These are phyloP conservation scores for Tuber microsphaerosporum DNA, from an alignment of 495 filamentous ascomycete species.

Conservation along the genomic window DNA sequence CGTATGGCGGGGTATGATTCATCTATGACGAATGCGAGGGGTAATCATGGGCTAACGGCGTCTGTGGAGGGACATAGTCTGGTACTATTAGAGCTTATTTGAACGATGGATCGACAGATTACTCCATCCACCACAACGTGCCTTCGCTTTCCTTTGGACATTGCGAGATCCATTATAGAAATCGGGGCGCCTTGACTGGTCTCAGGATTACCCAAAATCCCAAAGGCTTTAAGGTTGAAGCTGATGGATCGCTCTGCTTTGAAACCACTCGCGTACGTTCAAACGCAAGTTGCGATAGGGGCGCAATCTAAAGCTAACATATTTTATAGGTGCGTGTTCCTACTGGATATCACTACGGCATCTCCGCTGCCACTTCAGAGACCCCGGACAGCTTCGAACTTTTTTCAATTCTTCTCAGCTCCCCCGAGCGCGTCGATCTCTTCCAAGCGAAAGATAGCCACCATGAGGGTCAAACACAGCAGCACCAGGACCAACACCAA, in stretches of 20 bases:
- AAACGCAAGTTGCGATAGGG: neutral
- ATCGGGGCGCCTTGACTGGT: constrained; percentile 73
- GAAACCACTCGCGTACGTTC: constrained; percentile 46
- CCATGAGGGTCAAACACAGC: constrained; percentile 43
- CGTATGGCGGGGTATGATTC: constrained; percentile 59
- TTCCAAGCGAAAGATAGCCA: constrained; percentile 33
- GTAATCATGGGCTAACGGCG: constrained; percentile 17
- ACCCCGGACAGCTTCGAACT: constrained; percentile 90
- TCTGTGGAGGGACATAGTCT: constrained; percentile 45
- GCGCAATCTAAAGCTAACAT: neutral
- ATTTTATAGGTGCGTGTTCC: constrained; percentile 59
- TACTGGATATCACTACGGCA: constrained; percentile 72
- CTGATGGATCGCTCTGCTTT: constrained; percentile 81
- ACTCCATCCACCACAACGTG: constrained; percentile 66
- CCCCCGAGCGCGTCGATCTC: constrained; percentile 17
- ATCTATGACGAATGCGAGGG: neutral
- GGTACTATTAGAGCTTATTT: constrained; percentile 84
- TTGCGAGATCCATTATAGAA: constrained; percentile 85
- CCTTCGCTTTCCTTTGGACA: constrained; percentile 88
- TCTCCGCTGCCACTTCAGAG: constrained; percentile 81
- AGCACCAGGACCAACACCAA: constrained; percentile 43
- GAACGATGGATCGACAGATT: constrained; percentile 82
- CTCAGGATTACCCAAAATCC: constrained; percentile 62
- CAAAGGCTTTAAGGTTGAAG: constrained; percentile 61
- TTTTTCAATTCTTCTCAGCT: constrained; percentile 72